phyloP scores from a whole-genome alignment of 441 rosid species.

The Croton laevigatus region DNA sequence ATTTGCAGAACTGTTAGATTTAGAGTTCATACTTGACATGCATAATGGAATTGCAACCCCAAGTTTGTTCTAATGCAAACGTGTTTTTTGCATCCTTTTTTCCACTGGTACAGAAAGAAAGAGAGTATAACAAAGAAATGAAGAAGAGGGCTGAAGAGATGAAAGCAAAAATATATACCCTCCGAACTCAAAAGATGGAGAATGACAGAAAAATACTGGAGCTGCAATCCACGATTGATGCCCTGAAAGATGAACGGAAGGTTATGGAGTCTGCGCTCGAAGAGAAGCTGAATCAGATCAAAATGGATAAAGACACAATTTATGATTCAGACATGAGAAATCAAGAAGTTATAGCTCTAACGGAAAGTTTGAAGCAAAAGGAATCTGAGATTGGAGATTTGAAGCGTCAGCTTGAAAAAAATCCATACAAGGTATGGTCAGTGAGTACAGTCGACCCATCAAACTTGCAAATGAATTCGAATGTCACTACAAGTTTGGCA shows the following conservation, averaged over 20 bases:
- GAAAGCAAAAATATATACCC: constrained; percentile 39
- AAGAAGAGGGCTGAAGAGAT: constrained; percentile 43
- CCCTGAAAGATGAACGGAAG: constrained; percentile 52
- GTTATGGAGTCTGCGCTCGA: constrained; percentile 40
- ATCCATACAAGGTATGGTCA: constrained; percentile 26
- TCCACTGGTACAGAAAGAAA: constrained; percentile 43
- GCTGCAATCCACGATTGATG: constrained; percentile 50
- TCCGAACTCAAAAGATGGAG: constrained; percentile 50
- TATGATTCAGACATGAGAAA: constrained; percentile 21
- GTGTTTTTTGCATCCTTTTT: neutral
- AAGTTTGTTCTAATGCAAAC: too few species aligned
- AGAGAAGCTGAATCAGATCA: constrained; percentile 46
- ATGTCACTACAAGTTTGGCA: constrained; percentile 6
- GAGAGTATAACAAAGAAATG: constrained; percentile 41
- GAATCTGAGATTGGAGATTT: constrained; percentile 44
- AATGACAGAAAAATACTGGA: constrained; percentile 40
- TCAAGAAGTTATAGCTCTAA: constrained; percentile 26
- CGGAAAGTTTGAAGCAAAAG: constrained; percentile 46
- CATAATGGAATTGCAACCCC: too few species aligned
- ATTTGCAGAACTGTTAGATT: too few species aligned
- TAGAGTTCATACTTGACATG: too few species aligned
- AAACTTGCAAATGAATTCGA: constrained; percentile 19
- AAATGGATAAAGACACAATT: constrained; percentile 27
- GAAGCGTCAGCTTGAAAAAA: constrained; percentile 34
- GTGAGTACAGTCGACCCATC: constrained; percentile 33